A percentile compares a stretch with the other conserved stretches of the same genome.
Evolutionary conservation across 306 rosid species (phyloP).

Genomic region (Trifolium pratense): DNA sequence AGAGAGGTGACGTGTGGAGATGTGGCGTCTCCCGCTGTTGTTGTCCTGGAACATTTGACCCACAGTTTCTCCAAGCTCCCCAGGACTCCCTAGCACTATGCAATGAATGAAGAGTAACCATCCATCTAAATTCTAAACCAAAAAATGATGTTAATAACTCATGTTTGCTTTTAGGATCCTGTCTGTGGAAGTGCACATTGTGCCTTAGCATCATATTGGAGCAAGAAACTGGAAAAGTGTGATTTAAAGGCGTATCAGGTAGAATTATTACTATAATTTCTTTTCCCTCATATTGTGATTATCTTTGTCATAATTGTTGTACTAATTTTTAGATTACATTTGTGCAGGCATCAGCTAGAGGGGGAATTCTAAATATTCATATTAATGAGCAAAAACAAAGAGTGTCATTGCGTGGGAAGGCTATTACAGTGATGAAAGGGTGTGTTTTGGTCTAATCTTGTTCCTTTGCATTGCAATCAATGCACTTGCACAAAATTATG

Average conservation of each 20-base stretch:
- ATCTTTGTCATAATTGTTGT: constrained; percentile 1
- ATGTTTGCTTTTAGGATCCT: constrained; percentile 58
- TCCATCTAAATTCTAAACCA: too few relatives aligned
- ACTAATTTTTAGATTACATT: constrained; percentile 10
- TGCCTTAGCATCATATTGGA: constrained; percentile 69
- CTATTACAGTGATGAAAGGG: constrained; percentile 74
- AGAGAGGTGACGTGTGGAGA: too few relatives aligned
- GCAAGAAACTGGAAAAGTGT: constrained; percentile 63
- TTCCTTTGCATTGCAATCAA: too few relatives aligned
- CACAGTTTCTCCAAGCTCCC: too few relatives aligned
- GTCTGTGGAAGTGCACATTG: constrained; percentile 75
- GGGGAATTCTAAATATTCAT: constrained; percentile 68
- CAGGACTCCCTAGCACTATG: too few relatives aligned
- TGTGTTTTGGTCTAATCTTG: constrained; percentile 56
- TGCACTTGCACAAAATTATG: neutral
- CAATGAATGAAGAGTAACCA: too few relatives aligned
- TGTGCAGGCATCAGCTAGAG: constrained; percentile 76
- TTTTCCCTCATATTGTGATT: neutral
- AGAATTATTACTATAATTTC: neutral
- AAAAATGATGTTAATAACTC: neutral
- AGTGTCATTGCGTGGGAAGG: constrained; percentile 75
- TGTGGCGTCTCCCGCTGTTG: too few relatives aligned
- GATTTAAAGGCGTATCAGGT: constrained; percentile 23
- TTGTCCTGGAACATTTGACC: too few relatives aligned
- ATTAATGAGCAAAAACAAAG: constrained; percentile 65